A percentile compares a stretch with the other conserved stretches of the same genome.
Evolutionary conservation across 2,329 filamentous ascomycete genomes (phyloP).

Genomic region (Westerdykella sp.): DNA sequence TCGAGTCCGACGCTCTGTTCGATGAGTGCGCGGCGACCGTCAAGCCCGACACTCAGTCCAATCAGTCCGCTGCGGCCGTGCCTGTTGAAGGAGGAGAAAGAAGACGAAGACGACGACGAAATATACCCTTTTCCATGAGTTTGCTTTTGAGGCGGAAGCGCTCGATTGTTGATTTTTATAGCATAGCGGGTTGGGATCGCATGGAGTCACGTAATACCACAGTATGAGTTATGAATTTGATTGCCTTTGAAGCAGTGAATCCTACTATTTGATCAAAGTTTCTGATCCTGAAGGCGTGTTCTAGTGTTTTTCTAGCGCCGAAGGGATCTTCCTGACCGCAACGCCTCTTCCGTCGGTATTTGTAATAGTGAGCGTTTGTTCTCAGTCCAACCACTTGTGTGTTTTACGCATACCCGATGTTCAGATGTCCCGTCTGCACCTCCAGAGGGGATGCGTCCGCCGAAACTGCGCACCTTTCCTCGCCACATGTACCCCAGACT

Average conservation of each 20-base stretch:
- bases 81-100: slow-evolving; percentile 19
- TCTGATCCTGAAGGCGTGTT: too few relatives aligned
- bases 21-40: slow-evolving; percentile 12
- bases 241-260: too few relatives aligned
- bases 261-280: too few relatives aligned
- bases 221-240: too few relatives aligned
- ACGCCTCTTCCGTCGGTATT: too few relatives aligned
- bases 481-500: not conserved
- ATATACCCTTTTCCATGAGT: slow-evolving; percentile 21
- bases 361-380: too few relatives aligned
- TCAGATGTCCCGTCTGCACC: not conserved
- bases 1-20: slow-evolving; percentile 12
- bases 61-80: slow-evolving; percentile 26
- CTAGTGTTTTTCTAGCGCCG: too few relatives aligned
- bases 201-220: not conserved
- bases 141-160: not conserved
- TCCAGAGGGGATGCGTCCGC: not conserved
- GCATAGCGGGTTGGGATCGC: not conserved
- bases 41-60: slow-evolving; percentile 21
- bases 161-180: not conserved
- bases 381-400: too few relatives aligned
- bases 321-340: too few relatives aligned
- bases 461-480: not conserved
- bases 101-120: slow-evolving; percentile 18
- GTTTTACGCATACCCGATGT: too few relatives aligned